phyloP scores from a whole-genome alignment of 345 rosid genomes.

The Toxicodendron radicans region DNA sequence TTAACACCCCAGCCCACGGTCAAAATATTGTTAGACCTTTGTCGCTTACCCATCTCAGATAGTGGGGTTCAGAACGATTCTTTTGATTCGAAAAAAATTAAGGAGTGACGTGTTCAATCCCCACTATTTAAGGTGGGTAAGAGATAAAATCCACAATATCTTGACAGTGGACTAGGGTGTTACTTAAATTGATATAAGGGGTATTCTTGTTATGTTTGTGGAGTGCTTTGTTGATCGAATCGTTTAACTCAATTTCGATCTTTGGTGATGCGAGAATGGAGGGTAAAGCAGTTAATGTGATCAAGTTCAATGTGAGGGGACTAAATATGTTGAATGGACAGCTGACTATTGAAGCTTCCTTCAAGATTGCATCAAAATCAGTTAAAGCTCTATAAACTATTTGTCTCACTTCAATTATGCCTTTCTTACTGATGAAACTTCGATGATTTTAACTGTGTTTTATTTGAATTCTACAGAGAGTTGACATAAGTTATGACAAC shows the following conservation, averaged over 20 bases:
- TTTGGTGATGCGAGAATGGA: slow-evolving; percentile 44
- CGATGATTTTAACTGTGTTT: slow-evolving; percentile 9
- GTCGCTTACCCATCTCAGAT: too few relatives aligned
- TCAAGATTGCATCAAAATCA: slow-evolving; percentile 66
- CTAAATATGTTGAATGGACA: slow-evolving; percentile 67
- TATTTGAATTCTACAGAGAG: slow-evolving; percentile 51
- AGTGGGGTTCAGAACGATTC: too few relatives aligned
- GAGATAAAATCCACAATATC: too few relatives aligned
- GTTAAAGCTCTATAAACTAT: slow-evolving; percentile 32
- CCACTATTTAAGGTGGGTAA: too few relatives aligned
- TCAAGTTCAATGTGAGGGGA: slow-evolving; percentile 81
- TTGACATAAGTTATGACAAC: slow-evolving; percentile 57
- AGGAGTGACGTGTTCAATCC: too few relatives aligned
- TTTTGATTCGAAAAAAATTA: too few relatives aligned
- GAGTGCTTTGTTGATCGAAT: neutral
- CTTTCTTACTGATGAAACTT: neutral
- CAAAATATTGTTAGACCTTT: too few relatives aligned
- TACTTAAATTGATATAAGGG: too few relatives aligned
- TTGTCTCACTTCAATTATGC: neutral
- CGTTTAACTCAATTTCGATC: slow-evolving; percentile 24
- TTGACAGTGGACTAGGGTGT: too few relatives aligned
- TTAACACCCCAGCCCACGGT: too few relatives aligned
- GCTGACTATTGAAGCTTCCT: slow-evolving; percentile 72
- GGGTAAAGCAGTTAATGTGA: slow-evolving; percentile 91
- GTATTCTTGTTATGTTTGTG: neutral